Conservation (phyloP, 768 basidiomycete genomes). For the Amanita phalloides region DNA sequence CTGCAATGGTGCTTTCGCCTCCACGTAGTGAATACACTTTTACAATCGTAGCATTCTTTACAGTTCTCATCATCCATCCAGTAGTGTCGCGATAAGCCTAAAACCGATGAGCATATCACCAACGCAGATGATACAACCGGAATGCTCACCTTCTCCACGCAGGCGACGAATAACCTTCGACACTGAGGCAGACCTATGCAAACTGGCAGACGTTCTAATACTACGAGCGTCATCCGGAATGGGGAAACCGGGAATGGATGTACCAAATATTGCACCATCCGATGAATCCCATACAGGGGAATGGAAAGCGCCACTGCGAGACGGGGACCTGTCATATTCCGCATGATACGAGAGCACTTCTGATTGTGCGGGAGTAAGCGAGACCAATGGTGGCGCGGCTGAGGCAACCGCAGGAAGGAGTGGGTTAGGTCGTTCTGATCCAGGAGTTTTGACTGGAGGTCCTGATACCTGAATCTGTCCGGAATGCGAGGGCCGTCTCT, state of each 20-base stretch:
- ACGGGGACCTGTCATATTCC: constrained; percentile 52
- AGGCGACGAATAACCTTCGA: constrained; percentile 87
- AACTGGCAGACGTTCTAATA: constrained; percentile 61
- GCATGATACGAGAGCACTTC: constrained; percentile 61
- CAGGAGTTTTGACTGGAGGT: constrained; percentile 33
- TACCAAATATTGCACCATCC: constrained; percentile 52
- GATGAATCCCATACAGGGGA: constrained; percentile 44
- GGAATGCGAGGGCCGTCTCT: constrained; percentile 46
- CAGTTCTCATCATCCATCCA: constrained; percentile 99
- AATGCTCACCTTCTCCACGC: constrained; percentile 69
- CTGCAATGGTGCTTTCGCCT: constrained; percentile 95
- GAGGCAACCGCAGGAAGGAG: constrained; percentile 41
- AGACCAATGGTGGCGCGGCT: constrained; percentile 75
- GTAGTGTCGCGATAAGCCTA: constrained; percentile 86
- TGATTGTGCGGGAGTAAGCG: constrained; percentile 76
- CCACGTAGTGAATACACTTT: constrained; percentile 90
- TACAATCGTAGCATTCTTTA: constrained; percentile 94
- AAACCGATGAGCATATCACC: constrained; percentile 3
- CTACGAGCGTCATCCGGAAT: constrained; percentile 88
- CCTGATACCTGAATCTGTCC: constrained; percentile 36
- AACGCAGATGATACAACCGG: neutral
- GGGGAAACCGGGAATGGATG: constrained; percentile 85
- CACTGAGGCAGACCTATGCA: constrained; percentile 72
- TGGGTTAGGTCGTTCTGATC: constrained; percentile 48
- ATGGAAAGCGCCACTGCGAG: constrained; percentile 37